Conservation (phyloP, 306 rosid genomes). For the Lablab purpureus region DNA sequence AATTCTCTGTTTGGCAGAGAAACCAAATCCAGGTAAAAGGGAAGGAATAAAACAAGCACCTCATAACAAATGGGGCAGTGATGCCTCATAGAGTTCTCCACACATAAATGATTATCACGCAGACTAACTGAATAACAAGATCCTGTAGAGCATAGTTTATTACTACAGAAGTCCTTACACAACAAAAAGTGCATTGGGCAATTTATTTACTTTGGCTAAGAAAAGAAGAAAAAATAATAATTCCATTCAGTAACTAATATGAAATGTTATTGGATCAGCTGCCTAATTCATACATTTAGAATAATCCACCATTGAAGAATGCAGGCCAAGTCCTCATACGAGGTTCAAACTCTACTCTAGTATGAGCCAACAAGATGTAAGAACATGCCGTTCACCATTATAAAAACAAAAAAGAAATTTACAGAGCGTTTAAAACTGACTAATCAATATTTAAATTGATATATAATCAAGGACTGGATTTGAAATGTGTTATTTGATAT, state of each 20-base stretch:
- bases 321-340: neutral
- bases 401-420: neutral
- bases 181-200: neutral
- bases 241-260: neutral
- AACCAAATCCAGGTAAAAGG: neutral
- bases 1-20: conserved; percentile 18
- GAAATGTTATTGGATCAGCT: neutral
- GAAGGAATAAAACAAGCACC: conserved; percentile 55
- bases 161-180: conserved; percentile 14
- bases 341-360: neutral
- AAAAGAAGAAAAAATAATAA: neutral
- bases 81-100: conserved; percentile 95
- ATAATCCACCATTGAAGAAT: conserved; percentile 11
- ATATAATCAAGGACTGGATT: neutral
- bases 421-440: neutral
- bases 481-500: neutral
- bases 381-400: neutral
- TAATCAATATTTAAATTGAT: neutral
- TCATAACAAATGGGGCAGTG: conserved; percentile 96
- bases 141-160: conserved; percentile 56
- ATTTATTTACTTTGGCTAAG: neutral
- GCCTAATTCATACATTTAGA: neutral
- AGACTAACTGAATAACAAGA: conserved; percentile 75
- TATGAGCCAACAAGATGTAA: neutral
- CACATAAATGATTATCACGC: conserved; percentile 80